phyloP scores from a whole-genome alignment of 2,329 filamentous ascomycete species.

The Claviceps monticola region DNA sequence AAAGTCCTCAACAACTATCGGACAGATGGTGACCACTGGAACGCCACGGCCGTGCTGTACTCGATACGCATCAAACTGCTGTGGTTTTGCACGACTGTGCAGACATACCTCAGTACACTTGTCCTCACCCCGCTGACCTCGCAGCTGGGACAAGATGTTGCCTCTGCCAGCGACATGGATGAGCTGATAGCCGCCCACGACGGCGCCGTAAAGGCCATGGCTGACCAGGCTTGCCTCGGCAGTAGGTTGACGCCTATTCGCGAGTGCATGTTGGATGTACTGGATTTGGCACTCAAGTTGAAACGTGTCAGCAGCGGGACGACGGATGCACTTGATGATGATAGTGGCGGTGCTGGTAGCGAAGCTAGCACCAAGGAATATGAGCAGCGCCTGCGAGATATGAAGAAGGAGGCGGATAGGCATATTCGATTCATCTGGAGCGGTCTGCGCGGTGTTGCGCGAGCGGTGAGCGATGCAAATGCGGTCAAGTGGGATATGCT shows the following conservation, averaged over 20 bases:
- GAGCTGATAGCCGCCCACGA: slow-evolving; percentile 62
- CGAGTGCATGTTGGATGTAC: slow-evolving; percentile 56
- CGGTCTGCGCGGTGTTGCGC: slow-evolving; percentile 60
- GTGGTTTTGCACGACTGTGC: slow-evolving; percentile 64
- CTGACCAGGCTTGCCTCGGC: slow-evolving; percentile 57
- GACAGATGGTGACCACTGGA: slow-evolving; percentile 21
- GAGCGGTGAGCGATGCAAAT: slow-evolving; percentile 51
- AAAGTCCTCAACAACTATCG: slow-evolving; percentile 28
- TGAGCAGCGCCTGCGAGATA: slow-evolving; percentile 35
- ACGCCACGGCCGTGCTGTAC: slow-evolving; percentile 38
- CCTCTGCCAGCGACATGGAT: slow-evolving; percentile 58
- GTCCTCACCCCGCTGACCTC: slow-evolving; percentile 49
- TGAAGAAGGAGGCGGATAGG: slow-evolving; percentile 49
- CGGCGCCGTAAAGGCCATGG: slow-evolving; percentile 45
- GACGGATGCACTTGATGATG: slow-evolving; percentile 9
- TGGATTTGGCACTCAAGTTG: slow-evolving; percentile 62
- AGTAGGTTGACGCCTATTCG: slow-evolving; percentile 55
- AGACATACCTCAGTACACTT: slow-evolving; percentile 62
- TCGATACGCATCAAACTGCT: slow-evolving; percentile 54
- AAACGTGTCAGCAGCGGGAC: slow-evolving; percentile 38
- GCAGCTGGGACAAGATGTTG: slow-evolving; percentile 43
- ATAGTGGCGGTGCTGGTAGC: slow-evolving; percentile 7
- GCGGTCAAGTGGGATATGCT: slow-evolving; percentile 62
- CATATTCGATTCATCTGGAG: slow-evolving; percentile 57
- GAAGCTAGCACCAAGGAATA: slow-evolving; percentile 24